Conservation (phyloP, 306 rosid genomes). For the Styphnolobium japonicum region DNA sequence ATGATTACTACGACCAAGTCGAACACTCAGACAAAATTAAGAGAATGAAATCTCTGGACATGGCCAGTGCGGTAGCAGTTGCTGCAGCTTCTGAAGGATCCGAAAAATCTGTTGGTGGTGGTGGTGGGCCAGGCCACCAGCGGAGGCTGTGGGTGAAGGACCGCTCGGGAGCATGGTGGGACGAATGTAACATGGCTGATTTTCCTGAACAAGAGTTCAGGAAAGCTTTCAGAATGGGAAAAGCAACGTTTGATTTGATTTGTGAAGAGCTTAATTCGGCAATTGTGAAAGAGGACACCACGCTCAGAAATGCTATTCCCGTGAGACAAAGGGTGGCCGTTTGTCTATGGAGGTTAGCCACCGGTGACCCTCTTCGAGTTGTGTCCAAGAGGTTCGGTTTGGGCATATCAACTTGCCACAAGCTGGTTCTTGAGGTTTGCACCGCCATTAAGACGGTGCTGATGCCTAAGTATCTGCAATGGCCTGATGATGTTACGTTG, state of each 20-base stretch:
- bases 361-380: conserved; percentile 87
- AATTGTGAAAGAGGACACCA: conserved; percentile 82
- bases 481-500: conserved; percentile 64
- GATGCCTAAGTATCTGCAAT: conserved; percentile 80
- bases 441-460: conserved; percentile 76
- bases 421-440: conserved; percentile 87
- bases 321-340: conserved; percentile 91
- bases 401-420: conserved; percentile 95
- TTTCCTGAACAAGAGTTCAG: conserved; percentile 81
- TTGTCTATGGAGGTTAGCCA: conserved; percentile 88
- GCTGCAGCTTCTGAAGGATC: conserved; percentile 32
- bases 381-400: conserved; percentile 83
- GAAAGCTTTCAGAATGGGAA: conserved; percentile 86
- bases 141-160: conserved; percentile 92
- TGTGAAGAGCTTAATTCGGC: conserved; percentile 85
- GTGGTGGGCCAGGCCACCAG: conserved; percentile 28
- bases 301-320: conserved; percentile 80
- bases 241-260: conserved; percentile 67
- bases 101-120: conserved; percentile 32
- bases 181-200: conserved; percentile 75
- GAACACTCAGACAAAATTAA: conserved; percentile 49
- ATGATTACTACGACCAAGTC: conserved; percentile 42
- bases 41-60: conserved; percentile 50
- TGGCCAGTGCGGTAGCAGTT: conserved; percentile 32
- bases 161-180: conserved; percentile 98